Base-by-base conservation (phyloP, 176 grass and related monocot species). In the Hordeum marinum region DNA sequence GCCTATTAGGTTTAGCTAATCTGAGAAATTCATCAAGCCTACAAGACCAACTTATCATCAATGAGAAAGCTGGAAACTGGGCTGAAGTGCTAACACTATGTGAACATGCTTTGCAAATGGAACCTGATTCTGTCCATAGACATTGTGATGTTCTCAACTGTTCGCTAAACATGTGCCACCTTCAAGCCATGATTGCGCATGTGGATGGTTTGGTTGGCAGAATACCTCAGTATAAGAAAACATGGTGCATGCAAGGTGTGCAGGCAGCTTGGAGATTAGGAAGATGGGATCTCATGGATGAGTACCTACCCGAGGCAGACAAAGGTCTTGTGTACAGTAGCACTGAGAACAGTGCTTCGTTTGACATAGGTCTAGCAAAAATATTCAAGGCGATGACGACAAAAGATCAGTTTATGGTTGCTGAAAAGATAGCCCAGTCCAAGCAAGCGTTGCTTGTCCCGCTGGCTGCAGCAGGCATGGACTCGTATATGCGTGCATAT, bases 301-400 rank as follows among this genome's bases (percentile, higher is more conserved):
- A 95, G 58, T 98, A 98, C 72, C 83, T 95, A 66, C 90, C 91
- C 9, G 82, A 82, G 78, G 84, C 89, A 77, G 96, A 95, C 79
- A 92, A 86, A 57, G 88, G 85, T 62, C 48, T 85, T 64, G 76
- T 80, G 41, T 88, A 84, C 82, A 88, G 80, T 76, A 74, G 71
- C 63, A 83, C 83, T 67, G 93, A 98, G 88, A 94, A 84, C 59
- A 95, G 71, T 89, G 85, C 89, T 84, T 95, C 93, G 80, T 98
- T 98, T 84, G 96, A 98, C 77, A 94, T 98, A 93, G 91, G 85
- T 75, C 89, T 98, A 87, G 93, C 96, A 36, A 98, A 94, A 74
- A 98, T 98, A 90, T 95, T 98, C 82, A 92, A 98, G 75, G 96
- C 96, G 26, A 95, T 98, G 96, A 95, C 90, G 81, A 92, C 89